Evolutionary conservation across 257 asterid species (phyloP).

Genomic region (Solanum pimpinellifolium): DNA sequence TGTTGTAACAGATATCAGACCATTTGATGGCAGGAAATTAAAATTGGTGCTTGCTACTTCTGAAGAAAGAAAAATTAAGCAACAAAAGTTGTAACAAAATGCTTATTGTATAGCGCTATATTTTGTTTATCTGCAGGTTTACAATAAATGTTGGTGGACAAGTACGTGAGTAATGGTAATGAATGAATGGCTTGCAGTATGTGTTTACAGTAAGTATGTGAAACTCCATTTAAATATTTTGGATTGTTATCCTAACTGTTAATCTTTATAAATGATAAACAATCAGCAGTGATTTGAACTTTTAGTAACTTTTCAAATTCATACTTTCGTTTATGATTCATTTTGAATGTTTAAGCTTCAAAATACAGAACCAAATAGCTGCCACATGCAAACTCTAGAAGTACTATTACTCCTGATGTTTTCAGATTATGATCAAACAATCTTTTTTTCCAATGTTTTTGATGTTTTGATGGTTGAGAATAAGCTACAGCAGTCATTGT

Average conservation of each 20-base stretch:
- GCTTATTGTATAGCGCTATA: background rate
- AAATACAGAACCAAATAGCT: slow-evolving; percentile 88
- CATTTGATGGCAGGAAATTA: background rate
- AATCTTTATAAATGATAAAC: background rate
- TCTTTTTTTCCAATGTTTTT: background rate
- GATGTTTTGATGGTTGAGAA: too few species aligned
- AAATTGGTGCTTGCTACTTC: background rate
- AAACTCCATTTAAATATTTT: background rate
- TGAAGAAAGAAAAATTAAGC: background rate
- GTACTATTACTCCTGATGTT: slow-evolving; percentile 58
- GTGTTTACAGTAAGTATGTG: slow-evolving; percentile 29
- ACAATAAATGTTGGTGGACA: slow-evolving; percentile 45
- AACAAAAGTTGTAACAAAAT: background rate
- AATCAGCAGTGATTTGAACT: background rate
- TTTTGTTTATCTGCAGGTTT: slow-evolving; percentile 16
- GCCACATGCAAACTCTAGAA: slow-evolving; percentile 88
- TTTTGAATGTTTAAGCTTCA: slow-evolving; percentile 35
- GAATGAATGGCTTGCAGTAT: slow-evolving; percentile 42
- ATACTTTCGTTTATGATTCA: background rate
- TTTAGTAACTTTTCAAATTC: background rate
- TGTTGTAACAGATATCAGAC: slow-evolving; percentile 16
- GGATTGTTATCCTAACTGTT: background rate
- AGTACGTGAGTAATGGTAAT: slow-evolving; percentile 51
- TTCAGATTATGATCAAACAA: too few species aligned
- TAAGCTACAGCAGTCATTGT: background rate